Base-by-base conservation (phyloP, 495 filamentous ascomycete species). In the Physcia stellaris region DNA sequence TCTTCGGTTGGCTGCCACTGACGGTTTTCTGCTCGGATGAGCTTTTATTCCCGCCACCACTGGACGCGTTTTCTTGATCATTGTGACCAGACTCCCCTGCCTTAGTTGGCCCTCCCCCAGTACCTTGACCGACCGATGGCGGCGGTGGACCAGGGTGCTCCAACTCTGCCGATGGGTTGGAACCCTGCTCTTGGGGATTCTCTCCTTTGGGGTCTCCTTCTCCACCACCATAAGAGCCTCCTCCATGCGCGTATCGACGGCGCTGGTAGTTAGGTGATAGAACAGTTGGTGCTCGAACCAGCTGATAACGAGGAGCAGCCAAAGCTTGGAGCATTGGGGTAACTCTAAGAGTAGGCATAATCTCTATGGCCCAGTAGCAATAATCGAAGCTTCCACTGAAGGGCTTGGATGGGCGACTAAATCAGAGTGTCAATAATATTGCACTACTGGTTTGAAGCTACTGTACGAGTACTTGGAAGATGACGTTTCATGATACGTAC, bases 131-230 rank as follows among this genome's bases (percentile, higher is more conserved):
- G 9, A 41, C 53, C 2, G 36, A 24, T 20, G 53, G 53, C 3
- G 46, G 43, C 15, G 50, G 29, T 24, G 54, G 54, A 17, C 54
- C 54, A 3, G 54, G 54, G 35, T 57, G 54, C 23, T 57, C 54
- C 16, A 38, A 18, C 30, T 39, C 43, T n/a, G 48, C 45, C 0
- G 52, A 49, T 11, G 48, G 52, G 30, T 52, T 55, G 2, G 45
- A 19, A 22, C 60, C 59, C 35, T 61, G 58, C 39, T 61, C 52
- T 19, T 55, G 49, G n/a, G 60, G 57, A 31, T 55, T 57, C 34
- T 46, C 46, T 24, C 49, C 49, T 35, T 52, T 49, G 3, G 49
- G 49, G 18, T 52, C 46, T 0, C 46, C 49, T 34, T 48, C 43
- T 5, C 46, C 49, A 13, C 35, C 37, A 17, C 49, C 49, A 29